These are phyloP conservation scores for Asterella californica DNA, from an alignment of 225 moss, liverwort and hornwort species.

Conservation along the genomic window DNA sequence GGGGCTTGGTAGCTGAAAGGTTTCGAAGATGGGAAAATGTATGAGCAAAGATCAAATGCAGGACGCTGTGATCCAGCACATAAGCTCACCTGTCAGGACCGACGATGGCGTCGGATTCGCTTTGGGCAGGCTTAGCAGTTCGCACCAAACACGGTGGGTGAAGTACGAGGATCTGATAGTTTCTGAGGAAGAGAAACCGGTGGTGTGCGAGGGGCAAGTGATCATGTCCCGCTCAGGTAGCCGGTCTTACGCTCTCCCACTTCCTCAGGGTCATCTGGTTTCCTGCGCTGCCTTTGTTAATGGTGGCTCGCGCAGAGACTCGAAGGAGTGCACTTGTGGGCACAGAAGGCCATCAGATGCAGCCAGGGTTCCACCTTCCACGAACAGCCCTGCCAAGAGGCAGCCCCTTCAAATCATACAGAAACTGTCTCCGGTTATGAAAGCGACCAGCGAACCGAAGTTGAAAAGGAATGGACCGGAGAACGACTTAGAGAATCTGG, in stretches of 20 bases:
- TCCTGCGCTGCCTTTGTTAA: constrained; percentile 14
- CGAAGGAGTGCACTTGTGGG: constrained; percentile 18
- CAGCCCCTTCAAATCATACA: not conserved
- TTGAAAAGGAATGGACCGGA: not conserved
- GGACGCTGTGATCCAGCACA: constrained; percentile 24
- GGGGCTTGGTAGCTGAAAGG: not conserved
- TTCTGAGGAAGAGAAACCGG: constrained; percentile 20
- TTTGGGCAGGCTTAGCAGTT: constrained; percentile 25
- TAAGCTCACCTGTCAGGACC: constrained; percentile 26
- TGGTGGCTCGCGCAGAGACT: constrained; percentile 11
- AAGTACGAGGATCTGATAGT: constrained; percentile 21
- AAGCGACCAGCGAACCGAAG: not conserved
- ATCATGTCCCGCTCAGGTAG: constrained; percentile 8
- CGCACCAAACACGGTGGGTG: constrained; percentile 23
- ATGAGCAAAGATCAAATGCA: constrained; percentile 24
- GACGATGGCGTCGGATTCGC: constrained; percentile 28
- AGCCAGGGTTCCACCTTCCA: not conserved
- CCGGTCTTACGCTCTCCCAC: constrained; percentile 21
- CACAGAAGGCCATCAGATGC: not conserved
- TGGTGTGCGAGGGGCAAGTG: constrained; percentile 17
- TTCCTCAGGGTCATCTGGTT: constrained; percentile 16
- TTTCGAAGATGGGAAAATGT: constrained; percentile 23
- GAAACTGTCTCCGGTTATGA: not conserved
- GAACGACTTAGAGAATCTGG: constrained; percentile 17
- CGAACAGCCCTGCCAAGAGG: constrained; percentile 3